Base-by-base conservation (phyloP, 1,284 basidiomycete genomes). In the Fomitopsis schrenkii region DNA sequence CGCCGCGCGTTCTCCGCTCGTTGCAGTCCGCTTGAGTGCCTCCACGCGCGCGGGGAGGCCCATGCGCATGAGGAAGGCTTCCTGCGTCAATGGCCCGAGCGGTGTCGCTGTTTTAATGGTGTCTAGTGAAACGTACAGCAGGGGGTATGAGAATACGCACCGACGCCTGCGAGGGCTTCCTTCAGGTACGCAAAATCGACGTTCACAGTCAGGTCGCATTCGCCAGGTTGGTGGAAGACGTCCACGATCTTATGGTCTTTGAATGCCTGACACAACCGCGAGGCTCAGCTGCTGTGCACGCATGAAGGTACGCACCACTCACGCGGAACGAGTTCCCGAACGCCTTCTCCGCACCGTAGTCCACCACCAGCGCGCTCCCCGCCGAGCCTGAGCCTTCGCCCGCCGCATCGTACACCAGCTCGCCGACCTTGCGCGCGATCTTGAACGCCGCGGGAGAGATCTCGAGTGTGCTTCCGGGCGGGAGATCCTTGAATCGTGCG, bases 151-250 rank as follows among this genome's bases (percentile, higher is more conserved):
- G 12, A 26, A 35, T 0, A 71, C 83, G 33, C 65, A 91, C 91
- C 88, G 3, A 84, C 74, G 59, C 84, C 85, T 0, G 74, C 73
- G 62, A 96, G 77, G 0, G 94, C 88, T 74, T 96, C 93, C 66
- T 83, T 83, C 45, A 99, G 80, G 72, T 93, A 93, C 0, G 87
- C 83, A 75, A 99, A 99, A 75, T 99, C 95, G 57, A 99, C 97
- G 70, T 99, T 98, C 36, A 91, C 90, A 0, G 97, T 99, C 55
- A 99, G 76, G 74, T 99, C 97, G 52, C 92, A 91, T 53, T 91
- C 82, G 12, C 97, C 97, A 0, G 97, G 96, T 10, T 83, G 77
- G 59, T 90, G 80, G 70, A 99, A 96, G 0, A 94, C 82, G 70
- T 96, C 91, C 0, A 94, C 92, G 22, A 95, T 85, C 64, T 90